A percentile compares a stretch with the other conserved stretches of the same genome.
phyloP scores from a whole-genome alignment of 768 basidiomycete species.

The Steccherinum ochraceum region DNA sequence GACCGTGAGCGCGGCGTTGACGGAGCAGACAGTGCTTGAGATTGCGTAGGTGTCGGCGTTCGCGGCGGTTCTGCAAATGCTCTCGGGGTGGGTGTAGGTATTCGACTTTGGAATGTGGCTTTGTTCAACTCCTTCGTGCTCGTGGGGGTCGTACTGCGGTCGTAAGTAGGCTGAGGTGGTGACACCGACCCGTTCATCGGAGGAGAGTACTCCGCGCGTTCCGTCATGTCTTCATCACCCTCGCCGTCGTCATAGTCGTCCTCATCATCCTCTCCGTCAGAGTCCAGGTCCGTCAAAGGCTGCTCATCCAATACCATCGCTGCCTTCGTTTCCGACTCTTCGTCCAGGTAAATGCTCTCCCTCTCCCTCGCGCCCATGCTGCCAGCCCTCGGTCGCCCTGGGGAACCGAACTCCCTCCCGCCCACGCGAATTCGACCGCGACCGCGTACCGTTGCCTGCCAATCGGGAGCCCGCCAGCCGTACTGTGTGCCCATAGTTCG shows the following conservation, averaged over 20 bases:
- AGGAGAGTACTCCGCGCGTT: constrained; percentile 1
- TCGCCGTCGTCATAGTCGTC: constrained; percentile 13
- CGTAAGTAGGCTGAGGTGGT: constrained; percentile 6
- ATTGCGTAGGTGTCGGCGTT: constrained; percentile 35
- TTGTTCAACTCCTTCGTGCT: constrained; percentile 5
- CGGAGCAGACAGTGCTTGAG: constrained; percentile 14
- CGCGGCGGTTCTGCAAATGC: constrained; percentile 43
- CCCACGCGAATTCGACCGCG: constrained; percentile 23
- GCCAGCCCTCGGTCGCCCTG: constrained; percentile 51
- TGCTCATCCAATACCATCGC: constrained; percentile 67
- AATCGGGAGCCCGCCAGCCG: constrained; percentile 19
- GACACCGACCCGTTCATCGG: constrained; percentile 13
- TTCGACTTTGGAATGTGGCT: constrained; percentile 18
- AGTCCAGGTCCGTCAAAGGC: constrained; percentile 71
- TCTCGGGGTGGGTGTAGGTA: constrained; percentile 23
- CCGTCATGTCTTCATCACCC: constrained; percentile 8
- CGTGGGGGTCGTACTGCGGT: constrained; percentile 19
- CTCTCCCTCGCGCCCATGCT: constrained; percentile 49
- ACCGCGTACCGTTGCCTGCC: constrained; percentile 12
- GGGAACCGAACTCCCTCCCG: not conserved
- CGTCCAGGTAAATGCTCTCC: constrained; percentile 65
- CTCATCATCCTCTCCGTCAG: constrained; percentile 37
- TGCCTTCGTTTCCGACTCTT: constrained; percentile 37
- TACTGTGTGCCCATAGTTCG: constrained; percentile 71
- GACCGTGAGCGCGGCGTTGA: constrained; percentile 16